phyloP scores from a whole-genome alignment of 202 grass and related monocot genomes.

The Bolboschoenoplectus hybrid region DNA sequence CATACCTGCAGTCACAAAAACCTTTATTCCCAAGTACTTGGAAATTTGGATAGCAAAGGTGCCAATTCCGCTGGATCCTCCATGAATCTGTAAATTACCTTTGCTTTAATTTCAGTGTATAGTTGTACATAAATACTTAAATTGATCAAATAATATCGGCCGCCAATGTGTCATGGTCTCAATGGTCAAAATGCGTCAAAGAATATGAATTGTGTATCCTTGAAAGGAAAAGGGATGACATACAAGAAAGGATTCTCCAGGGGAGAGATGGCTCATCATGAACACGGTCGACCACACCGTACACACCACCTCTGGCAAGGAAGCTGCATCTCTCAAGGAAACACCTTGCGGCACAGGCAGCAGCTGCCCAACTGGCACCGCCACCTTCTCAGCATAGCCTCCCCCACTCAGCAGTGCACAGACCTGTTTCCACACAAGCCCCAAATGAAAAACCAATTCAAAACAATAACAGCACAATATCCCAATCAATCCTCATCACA shows the following conservation, averaged over 20 bases:
- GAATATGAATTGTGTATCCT: background rate
- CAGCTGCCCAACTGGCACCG: constrained; percentile 61
- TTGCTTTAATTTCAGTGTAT: background rate
- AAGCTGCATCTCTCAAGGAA: constrained; percentile 56
- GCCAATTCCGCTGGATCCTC: constrained; percentile 93
- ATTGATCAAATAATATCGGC: background rate
- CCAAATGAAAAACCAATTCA: background rate
- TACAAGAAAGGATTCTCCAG: constrained; percentile 75
- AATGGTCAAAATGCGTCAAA: background rate
- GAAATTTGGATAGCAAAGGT: constrained; percentile 91
- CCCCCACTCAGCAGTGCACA: constrained; percentile 71
- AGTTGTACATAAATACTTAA: background rate
- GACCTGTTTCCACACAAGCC: constrained; percentile 41
- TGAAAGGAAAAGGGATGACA: background rate
- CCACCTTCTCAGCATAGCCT: constrained; percentile 85
- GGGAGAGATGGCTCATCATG: constrained; percentile 71
- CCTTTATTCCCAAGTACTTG: constrained; percentile 71
- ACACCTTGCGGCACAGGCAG: constrained; percentile 69
- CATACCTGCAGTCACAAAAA: constrained; percentile 89
- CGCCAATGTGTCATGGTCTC: background rate
- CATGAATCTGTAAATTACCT: constrained; percentile 69
- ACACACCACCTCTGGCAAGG: constrained; percentile 75
- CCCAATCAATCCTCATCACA: background rate
- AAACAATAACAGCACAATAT: background rate
- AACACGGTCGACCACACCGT: constrained; percentile 89